Evolutionary conservation across 2,329 filamentous ascomycete genomes (phyloP).

Genomic region (Mycosphaerella sp.): DNA sequence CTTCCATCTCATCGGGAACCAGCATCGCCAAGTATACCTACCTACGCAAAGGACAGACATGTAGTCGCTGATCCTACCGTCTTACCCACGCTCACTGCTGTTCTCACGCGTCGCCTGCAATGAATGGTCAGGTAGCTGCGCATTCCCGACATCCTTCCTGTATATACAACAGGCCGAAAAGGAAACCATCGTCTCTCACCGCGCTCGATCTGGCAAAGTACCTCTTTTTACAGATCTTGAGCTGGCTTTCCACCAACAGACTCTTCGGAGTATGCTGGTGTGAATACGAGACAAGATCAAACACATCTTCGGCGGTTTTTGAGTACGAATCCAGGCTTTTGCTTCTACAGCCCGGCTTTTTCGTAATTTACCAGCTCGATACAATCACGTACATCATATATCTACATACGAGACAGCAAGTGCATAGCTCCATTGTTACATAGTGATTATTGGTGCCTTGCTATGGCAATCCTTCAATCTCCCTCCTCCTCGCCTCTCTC

Average conservation of each 20-base stretch:
- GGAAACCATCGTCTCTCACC: constrained; percentile 22
- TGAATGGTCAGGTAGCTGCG: no score
- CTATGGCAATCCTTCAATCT: constrained; percentile 13
- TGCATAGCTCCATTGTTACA: not conserved
- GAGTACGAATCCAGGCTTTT: constrained; percentile 26
- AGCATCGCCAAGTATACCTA: no score
- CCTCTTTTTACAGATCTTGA: constrained; percentile 26
- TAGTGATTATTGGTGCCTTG: not conserved
- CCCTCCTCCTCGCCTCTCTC: constrained; percentile 17
- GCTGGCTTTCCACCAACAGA: constrained; percentile 21
- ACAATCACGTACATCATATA: constrained; percentile 10
- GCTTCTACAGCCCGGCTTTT: constrained; percentile 15
- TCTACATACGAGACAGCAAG: not conserved
- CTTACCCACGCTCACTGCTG: no score
- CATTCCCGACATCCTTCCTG: not conserved
- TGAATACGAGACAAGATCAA: constrained; percentile 25
- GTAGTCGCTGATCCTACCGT: no score
- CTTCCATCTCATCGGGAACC: no score
- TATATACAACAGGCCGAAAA: not conserved
- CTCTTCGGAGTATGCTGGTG: not conserved
- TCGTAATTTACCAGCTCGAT: constrained; percentile 31
- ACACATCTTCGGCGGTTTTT: constrained; percentile 27
- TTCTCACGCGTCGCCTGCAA: no score
- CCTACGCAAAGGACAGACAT: no score
- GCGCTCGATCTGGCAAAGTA: constrained; percentile 27